Conservation (phyloP, 163 green algal genomes). For the Volvox carteri region DNA sequence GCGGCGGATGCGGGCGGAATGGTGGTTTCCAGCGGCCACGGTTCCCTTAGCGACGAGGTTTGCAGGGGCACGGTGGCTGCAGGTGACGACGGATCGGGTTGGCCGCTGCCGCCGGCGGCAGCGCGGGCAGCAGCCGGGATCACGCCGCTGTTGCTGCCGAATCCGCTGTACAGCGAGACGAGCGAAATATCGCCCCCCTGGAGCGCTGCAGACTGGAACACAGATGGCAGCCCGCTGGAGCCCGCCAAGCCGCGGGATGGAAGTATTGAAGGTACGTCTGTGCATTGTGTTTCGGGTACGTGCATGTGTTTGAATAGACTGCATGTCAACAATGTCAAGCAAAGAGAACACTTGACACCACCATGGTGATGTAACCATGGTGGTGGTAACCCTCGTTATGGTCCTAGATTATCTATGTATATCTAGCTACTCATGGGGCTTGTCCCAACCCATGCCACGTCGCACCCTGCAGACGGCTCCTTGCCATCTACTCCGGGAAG, state of each 20-base stretch:
- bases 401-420: too few species aligned
- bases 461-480: not conserved
- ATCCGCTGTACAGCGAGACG: conserved; percentile 20
- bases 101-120: not conserved
- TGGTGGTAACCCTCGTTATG: too few species aligned
- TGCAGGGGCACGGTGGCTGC: too few species aligned
- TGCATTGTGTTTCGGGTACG: not conserved
- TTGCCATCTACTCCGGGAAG: conserved; percentile 18
- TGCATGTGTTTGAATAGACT: not conserved
- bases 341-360: too few species aligned
- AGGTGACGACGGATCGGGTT: not conserved
- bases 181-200: conserved; percentile 11
- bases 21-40: too few species aligned
- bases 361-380: too few species aligned
- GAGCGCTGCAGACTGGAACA: conserved; percentile 14
- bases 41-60: too few species aligned
- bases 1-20: too few species aligned
- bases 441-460: too few species aligned
- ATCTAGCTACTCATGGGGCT: too few species aligned
- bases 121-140: not conserved
- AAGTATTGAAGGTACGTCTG: not conserved
- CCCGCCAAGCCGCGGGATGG: not conserved
- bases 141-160: conserved; percentile 27
- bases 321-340: not conserved
- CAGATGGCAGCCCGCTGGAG: not conserved